Evolutionary conservation across 805 yeast species (phyloP), one percentile per base, ranked within the genome.

Genomic region (Wickerhamiella brachini): DNA sequence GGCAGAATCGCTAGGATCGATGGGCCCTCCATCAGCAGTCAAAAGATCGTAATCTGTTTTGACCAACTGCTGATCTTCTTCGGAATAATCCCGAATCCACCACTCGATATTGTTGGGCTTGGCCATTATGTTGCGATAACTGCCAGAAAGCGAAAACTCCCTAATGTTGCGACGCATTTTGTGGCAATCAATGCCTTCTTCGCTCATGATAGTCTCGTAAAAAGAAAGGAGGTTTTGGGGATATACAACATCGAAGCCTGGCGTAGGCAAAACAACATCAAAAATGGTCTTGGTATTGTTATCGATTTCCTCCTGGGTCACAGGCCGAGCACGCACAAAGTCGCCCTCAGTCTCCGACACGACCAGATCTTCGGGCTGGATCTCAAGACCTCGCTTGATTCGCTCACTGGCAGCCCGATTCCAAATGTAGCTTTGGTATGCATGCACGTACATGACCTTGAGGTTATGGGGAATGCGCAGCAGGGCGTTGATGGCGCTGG

Each of bases 391-490:
- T 51, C 80, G 62, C 59, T 77, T 78, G 44, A 87, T 71, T 62
- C 98, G 75, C 57, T 76, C 77, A 49, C 94, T 82, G 0, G 88
- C 90, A 37, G 82, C 94, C 49, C 74, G 64, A 63, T 94, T 94
- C 99, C 98, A 94, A 26, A 93, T 77, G 62, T 82, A 93, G 56
- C 96, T 86, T 68, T 93, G 98, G 65, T 94, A 94, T 2, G 98
- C 95, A 67, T 93, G 99, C 2, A 85, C 95, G 63, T 93, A 93
- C 94, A 93, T 90, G 53, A 89, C 78, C 64, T 96, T 75, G 63
- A 93, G 71, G 63, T 89, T 89, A 66, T 95, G 78, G 34, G 98
- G 97, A 57, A 93, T 84, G 52, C 87, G 78, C 83, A 84, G 81
- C 45, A 94, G 75, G 2, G 95, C 93, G 53, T 77, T 78, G 61